Evolutionary conservation across 2,329 filamentous ascomycete genomes (phyloP).

Genomic region (Tolypocladium amazonense): DNA sequence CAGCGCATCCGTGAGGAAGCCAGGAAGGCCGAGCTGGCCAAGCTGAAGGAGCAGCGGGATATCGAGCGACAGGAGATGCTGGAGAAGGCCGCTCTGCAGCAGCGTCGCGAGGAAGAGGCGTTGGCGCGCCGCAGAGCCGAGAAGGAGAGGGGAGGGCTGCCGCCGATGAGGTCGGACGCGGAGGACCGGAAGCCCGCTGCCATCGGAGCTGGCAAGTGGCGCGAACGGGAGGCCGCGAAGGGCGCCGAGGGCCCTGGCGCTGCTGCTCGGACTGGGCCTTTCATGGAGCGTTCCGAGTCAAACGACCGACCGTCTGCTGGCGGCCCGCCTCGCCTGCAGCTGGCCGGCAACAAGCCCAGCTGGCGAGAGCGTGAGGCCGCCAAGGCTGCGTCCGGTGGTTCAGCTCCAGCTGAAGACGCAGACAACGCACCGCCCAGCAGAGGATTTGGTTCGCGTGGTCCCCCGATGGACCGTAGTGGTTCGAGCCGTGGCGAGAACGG

Average conservation of each 20-base stretch:
- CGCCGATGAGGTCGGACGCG: conserved; percentile 10
- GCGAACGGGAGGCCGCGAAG: conserved; percentile 26
- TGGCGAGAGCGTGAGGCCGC: conserved; percentile 66
- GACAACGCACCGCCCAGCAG: conserved; percentile 32
- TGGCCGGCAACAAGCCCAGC: conserved; percentile 51
- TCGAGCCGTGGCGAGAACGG: conserved; percentile 32
- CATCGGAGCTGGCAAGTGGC: conserved; percentile 30
- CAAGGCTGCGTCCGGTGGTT: conserved; percentile 22
- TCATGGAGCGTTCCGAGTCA: conserved; percentile 36
- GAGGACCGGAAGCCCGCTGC: conserved; percentile 21
- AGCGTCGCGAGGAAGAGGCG: conserved; percentile 79
- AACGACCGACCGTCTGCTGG: conserved; percentile 28
- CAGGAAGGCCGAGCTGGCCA: conserved; percentile 59
- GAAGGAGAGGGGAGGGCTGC: conserved; percentile 36
- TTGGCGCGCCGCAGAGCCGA: conserved; percentile 62
- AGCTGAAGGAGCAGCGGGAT: conserved; percentile 54
- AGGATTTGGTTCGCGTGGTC: conserved; percentile 23
- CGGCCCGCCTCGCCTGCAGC: conserved; percentile 50
- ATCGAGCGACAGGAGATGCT: conserved; percentile 57
- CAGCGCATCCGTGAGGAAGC: conserved; percentile 70
- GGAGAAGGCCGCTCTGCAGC: conserved; percentile 59
- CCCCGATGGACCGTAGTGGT: conserved; percentile 31
- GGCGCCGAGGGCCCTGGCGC: conserved; percentile 14
- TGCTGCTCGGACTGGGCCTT: conserved; percentile 13
- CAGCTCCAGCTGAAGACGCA: conserved; percentile 20